These are phyloP conservation scores for Ogataea corticis DNA, from an alignment of 805 yeast species.

Conservation along the genomic window DNA sequence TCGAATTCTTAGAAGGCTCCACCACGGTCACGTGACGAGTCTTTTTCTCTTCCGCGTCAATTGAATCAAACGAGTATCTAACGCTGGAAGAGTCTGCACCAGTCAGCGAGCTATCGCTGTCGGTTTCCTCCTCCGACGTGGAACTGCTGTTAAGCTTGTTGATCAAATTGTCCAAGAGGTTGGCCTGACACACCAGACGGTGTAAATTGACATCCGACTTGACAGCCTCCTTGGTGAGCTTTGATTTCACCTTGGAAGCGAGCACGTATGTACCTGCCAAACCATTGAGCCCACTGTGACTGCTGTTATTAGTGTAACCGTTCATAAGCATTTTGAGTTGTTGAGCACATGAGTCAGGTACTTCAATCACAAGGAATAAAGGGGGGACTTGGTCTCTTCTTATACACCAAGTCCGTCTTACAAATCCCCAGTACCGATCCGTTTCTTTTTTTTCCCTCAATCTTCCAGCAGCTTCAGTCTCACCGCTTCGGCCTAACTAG, in stretches of 20 bases:
- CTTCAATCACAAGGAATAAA: not conserved
- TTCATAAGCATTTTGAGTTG: not conserved
- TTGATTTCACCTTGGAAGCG: constrained; percentile 64
- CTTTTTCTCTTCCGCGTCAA: constrained; percentile 11
- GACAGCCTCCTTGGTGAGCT: constrained; percentile 62
- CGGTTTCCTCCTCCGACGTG: constrained; percentile 1
- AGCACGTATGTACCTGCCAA: constrained; percentile 54
- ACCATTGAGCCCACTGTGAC: not conserved
- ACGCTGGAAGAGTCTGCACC: not conserved
- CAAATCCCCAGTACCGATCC: constrained; percentile 2
- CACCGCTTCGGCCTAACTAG: not conserved
- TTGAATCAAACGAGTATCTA: constrained; percentile 21
- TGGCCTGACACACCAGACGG: constrained; percentile 66
- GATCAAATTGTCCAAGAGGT: constrained; percentile 65
- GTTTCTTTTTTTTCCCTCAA: constrained; percentile 8
- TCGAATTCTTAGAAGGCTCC: constrained; percentile 15
- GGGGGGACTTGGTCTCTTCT: constrained; percentile 6
- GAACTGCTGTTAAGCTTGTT: constrained; percentile 40
- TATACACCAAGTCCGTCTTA: constrained; percentile 2
- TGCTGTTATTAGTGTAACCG: constrained; percentile 2
- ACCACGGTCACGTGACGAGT: constrained; percentile 18
- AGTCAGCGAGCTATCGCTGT: constrained; percentile 1
- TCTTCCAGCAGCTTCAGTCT: not conserved
- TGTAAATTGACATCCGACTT: constrained; percentile 58
- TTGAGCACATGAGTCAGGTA: not conserved